phyloP scores from a whole-genome alignment of 768 basidiomycete species.

The Auricularia heimuer region DNA sequence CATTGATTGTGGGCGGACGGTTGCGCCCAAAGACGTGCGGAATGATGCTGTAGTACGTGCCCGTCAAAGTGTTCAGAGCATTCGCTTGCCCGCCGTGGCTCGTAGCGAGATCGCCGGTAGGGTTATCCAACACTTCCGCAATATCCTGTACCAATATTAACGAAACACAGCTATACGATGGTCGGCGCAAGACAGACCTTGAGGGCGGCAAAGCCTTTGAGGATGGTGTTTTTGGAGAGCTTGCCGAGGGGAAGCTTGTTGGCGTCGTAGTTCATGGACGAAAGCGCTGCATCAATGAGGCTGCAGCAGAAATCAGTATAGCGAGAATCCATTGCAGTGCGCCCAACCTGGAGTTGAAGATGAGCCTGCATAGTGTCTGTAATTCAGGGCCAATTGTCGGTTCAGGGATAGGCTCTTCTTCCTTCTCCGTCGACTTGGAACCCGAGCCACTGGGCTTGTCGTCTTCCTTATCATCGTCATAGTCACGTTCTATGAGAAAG shows the following conservation, averaged over 20 bases:
- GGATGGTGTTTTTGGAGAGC: conserved; percentile 49
- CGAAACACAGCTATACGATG: neutral
- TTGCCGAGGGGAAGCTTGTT: conserved; percentile 58
- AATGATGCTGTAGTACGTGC: conserved; percentile 50
- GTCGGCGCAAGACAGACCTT: conserved; percentile 28
- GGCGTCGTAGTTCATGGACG: conserved; percentile 59
- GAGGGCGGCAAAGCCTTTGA: conserved; percentile 47
- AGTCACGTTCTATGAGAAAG: conserved; percentile 35
- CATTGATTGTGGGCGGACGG: conserved; percentile 36
- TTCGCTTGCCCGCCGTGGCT: conserved; percentile 26
- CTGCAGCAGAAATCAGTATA: conserved; percentile 18
- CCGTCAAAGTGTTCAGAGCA: conserved; percentile 40
- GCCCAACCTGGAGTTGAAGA: conserved; percentile 26
- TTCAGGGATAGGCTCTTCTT: conserved; percentile 32
- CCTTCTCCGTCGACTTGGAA: conserved; percentile 18
- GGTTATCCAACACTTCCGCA: conserved; percentile 43
- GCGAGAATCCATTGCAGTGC: conserved; percentile 1
- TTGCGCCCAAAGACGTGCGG: conserved; percentile 51
- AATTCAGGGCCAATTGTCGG: conserved; percentile 35
- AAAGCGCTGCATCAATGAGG: conserved; percentile 42
- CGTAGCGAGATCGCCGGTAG: conserved; percentile 29
- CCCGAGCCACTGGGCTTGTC: conserved; percentile 12
- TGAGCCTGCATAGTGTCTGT: conserved; percentile 10
- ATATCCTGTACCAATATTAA: conserved; percentile 13
- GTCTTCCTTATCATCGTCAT: conserved; percentile 27